phyloP scores from a whole-genome alignment of 225 moss, liverwort and hornwort genomes.

The Polytrichum commune region DNA sequence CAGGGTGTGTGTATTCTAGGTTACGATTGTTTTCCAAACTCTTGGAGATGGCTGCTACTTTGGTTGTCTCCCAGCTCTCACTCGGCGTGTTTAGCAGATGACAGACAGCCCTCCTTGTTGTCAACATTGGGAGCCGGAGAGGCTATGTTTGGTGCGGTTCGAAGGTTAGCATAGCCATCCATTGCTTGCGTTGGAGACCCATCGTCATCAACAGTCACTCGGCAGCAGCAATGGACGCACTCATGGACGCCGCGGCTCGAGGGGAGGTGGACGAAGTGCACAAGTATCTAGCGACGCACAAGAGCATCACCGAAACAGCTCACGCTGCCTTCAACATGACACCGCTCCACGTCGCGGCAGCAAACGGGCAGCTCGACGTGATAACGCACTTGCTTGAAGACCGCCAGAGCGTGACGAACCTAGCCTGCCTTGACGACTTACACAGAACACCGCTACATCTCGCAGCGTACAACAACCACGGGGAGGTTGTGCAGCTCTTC shows the following conservation, averaged over 20 bases:
- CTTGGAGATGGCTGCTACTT: no score
- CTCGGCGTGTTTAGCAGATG: no score
- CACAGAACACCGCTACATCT: conserved; percentile 57
- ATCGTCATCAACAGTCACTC: no score
- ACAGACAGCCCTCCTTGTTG: no score
- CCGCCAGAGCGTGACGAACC: conserved; percentile 5
- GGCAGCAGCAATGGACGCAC: conserved; percentile 13
- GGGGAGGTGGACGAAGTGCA: conserved; percentile 15
- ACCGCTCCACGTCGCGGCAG: conserved; percentile 38
- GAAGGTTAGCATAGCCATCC: no score
- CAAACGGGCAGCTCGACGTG: conserved; percentile 24
- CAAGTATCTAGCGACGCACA: conserved; percentile 9
- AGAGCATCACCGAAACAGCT: conserved; percentile 1
- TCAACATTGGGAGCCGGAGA: no score
- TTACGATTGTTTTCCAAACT: no score
- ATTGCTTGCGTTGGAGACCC: no score
- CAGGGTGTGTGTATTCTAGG: no score
- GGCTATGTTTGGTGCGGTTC: no score
- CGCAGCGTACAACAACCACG: conserved; percentile 37
- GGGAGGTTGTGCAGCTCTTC: conserved; percentile 27
- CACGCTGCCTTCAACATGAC: conserved; percentile 29
- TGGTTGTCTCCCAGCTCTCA: no score
- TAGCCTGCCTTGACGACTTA: conserved; percentile 30
- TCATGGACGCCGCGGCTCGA: conserved; percentile 17
- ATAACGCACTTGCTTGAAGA: conserved; percentile 5